Evolutionary conservation across 2,329 filamentous ascomycete species (phyloP).

Genomic region (Aspergillus jensenii): DNA sequence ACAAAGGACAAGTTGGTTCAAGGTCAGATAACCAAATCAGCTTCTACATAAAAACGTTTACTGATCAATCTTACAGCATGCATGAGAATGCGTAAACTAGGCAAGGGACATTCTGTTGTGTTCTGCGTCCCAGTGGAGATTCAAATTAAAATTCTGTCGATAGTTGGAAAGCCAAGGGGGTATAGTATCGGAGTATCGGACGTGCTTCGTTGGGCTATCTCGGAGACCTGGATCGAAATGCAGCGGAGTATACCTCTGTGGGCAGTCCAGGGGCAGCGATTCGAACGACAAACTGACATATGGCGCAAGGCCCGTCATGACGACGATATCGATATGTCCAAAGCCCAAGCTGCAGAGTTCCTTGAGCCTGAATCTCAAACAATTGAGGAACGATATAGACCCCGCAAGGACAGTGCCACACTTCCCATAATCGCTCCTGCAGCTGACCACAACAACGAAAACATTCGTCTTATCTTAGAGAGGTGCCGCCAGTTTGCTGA

Average conservation of each 20-base stretch:
- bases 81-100: constrained; percentile 71
- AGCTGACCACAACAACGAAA: background rate
- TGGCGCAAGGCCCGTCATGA: constrained; percentile 28
- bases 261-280: constrained; percentile 59
- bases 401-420: background rate
- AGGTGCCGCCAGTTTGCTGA: constrained; percentile 39
- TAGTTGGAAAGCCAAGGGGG: constrained; percentile 10
- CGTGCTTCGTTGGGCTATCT: constrained; percentile 61
- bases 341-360: constrained; percentile 42
- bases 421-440: background rate
- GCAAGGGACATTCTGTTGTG: constrained; percentile 63
- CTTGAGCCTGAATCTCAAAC: constrained; percentile 57
- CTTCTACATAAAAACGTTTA: background rate
- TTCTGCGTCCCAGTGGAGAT: constrained; percentile 64
- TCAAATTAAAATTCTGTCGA: constrained; percentile 48
- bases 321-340: constrained; percentile 15
- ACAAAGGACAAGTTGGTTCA: constrained; percentile 71
- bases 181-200: constrained; percentile 50
- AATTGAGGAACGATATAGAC: constrained; percentile 55
- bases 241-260: constrained; percentile 57
- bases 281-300: constrained; percentile 41
- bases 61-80: constrained; percentile 48
- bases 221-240: constrained; percentile 55
- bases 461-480: constrained; percentile 22
- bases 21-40: constrained; percentile 47